Evolutionary conservation across 768 basidiomycete species (phyloP).

Genomic region (Leccinellum luteum): DNA sequence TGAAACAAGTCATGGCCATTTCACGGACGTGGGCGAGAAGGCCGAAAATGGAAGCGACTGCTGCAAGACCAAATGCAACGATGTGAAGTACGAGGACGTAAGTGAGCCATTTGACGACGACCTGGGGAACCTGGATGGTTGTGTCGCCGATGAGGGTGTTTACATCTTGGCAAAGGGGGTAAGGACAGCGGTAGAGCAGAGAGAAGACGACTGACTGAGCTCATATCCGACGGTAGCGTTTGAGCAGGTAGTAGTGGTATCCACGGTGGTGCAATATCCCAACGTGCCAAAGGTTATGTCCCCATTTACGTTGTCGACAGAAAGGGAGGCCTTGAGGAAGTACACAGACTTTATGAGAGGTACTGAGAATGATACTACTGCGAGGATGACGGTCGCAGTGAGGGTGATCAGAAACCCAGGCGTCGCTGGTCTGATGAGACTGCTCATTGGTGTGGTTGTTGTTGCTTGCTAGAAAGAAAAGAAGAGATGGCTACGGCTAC

Average conservation of each 20-base stretch:
- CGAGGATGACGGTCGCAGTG: conserved; percentile 73
- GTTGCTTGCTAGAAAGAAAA: no score
- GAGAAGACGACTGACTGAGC: conserved; percentile 56
- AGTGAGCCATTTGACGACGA: conserved; percentile 93
- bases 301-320: conserved; percentile 47
- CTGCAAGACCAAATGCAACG: conserved; percentile 75
- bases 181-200: conserved; percentile 4
- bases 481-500: background rate
- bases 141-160: conserved; percentile 74
- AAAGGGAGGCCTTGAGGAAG: conserved; percentile 78
- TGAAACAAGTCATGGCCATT: conserved; percentile 82
- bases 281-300: conserved; percentile 83
- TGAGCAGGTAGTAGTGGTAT: conserved; percentile 65
- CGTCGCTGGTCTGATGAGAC: conserved; percentile 76
- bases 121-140: conserved; percentile 71
- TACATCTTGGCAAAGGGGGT: conserved; percentile 53
- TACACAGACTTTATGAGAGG: conserved; percentile 86
- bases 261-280: conserved; percentile 76
- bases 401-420: conserved; percentile 86
- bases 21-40: conserved; percentile 86
- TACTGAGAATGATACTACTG: conserved; percentile 86
- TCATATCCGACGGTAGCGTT: conserved; percentile 82
- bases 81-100: conserved; percentile 91
- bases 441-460: no score
- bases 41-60: conserved; percentile 73